Evolutionary conservation across 208 protist genomes (phyloP).

Genomic region (Acanthamoeba triangularis): DNA sequence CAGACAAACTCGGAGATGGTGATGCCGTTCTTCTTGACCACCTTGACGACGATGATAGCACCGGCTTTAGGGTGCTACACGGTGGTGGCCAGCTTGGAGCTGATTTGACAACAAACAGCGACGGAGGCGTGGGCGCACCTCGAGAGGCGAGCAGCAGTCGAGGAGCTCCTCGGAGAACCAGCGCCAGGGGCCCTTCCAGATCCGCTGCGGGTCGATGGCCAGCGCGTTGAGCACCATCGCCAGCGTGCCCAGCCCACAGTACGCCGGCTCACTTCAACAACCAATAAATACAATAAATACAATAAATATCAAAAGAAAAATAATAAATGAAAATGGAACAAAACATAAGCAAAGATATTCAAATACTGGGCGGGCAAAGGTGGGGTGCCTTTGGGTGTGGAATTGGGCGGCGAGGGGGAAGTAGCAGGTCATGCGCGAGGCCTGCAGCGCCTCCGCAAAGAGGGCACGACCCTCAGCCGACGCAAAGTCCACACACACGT

Average conservation of each 20-base stretch:
- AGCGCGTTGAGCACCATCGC: constrained; percentile 92
- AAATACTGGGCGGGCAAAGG: too few relatives aligned
- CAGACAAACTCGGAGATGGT: constrained; percentile 88
- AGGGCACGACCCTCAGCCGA: too few relatives aligned
- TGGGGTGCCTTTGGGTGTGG: background rate
- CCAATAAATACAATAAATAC: too few relatives aligned
- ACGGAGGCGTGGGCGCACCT: background rate
- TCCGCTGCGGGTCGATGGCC: constrained; percentile 89
- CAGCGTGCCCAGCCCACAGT: constrained; percentile 91
- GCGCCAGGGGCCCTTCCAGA: constrained; percentile 93
- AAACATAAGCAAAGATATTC: too few relatives aligned
- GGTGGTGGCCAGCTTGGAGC: too few relatives aligned
- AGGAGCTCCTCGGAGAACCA: constrained; percentile 92
- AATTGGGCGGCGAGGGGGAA: background rate
- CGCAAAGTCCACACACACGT: too few relatives aligned
- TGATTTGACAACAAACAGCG: too few relatives aligned
- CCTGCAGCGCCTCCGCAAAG: background rate
- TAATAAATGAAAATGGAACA: too few relatives aligned
- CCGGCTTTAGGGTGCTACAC: too few relatives aligned
- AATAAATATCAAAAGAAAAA: too few relatives aligned
- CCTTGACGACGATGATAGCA: too few relatives aligned
- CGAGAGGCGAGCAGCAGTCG: constrained; percentile 89
- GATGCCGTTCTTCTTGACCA: constrained; percentile 87
- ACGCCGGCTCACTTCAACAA: constrained; percentile 35
- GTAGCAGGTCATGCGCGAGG: background rate